These are phyloP conservation scores for Cladosporium austrohemisphaericum DNA, from an alignment of 2,329 filamentous ascomycete species.

Conservation along the genomic window DNA sequence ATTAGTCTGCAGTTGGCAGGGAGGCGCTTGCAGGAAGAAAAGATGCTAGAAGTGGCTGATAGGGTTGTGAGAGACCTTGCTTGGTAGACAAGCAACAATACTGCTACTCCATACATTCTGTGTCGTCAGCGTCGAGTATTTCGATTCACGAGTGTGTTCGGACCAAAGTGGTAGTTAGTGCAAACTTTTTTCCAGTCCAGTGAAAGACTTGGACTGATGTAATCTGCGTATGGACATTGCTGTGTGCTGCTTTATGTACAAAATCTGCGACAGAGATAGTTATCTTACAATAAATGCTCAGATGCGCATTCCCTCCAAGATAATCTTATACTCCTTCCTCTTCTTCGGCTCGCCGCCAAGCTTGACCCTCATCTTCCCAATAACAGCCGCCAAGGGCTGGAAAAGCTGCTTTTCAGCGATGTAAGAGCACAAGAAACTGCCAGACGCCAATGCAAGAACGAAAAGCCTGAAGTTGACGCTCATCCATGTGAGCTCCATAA, in stretches of 20 bases:
- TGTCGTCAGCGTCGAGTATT: too few relatives aligned
- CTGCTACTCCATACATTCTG: too few relatives aligned
- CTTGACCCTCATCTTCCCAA: conserved; percentile 61
- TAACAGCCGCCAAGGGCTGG: conserved; percentile 60
- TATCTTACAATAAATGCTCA: conserved; percentile 10
- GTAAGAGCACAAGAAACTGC: conserved; percentile 68
- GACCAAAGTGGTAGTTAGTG: too few relatives aligned
- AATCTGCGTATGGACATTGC: too few relatives aligned
- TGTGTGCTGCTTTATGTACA: too few relatives aligned
- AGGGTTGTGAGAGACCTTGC: conserved; percentile 22
- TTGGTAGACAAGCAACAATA: too few relatives aligned
- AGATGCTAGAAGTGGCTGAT: conserved; percentile 33
- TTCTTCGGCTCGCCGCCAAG: conserved; percentile 63
- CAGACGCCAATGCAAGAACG: conserved; percentile 65
- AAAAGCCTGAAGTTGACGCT: conserved; percentile 68
- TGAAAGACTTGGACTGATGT: too few relatives aligned
- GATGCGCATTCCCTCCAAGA: conserved; percentile 58
- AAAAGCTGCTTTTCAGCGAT: conserved; percentile 69
- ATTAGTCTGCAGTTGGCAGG: conserved; percentile 34
- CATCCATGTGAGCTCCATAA: conserved; percentile 86
- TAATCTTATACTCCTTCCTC: conserved; percentile 82
- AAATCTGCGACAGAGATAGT: not conserved
- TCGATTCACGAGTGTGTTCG: too few relatives aligned
- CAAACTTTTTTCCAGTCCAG: too few relatives aligned
- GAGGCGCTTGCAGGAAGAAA: conserved; percentile 35